Conservation (phyloP, 306 rosid genomes). For the Pachyrhizus erosus region DNA sequence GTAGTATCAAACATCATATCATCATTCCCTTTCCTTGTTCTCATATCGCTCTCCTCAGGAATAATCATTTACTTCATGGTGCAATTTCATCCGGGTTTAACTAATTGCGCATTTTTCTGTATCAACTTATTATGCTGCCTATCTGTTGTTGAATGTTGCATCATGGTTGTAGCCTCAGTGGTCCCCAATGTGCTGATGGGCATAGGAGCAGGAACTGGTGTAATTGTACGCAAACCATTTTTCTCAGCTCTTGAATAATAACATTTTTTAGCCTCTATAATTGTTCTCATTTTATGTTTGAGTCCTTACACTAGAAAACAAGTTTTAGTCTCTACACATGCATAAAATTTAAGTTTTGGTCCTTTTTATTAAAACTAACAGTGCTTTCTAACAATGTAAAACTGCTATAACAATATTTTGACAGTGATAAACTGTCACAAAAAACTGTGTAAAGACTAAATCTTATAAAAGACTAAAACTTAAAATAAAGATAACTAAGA, state of each 20-base stretch:
- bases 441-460: no score
- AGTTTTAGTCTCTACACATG: no score
- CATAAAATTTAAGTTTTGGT: no score
- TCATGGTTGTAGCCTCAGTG: constrained; percentile 46
- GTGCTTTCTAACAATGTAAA: no score
- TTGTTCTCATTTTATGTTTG: no score
- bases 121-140: constrained; percentile 55
- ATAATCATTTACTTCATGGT: constrained; percentile 54
- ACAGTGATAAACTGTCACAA: neutral
- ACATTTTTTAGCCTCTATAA: neutral
- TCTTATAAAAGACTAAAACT: no score
- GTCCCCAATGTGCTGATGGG: constrained; percentile 56
- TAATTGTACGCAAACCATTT: constrained; percentile 46
- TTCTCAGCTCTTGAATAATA: neutral
- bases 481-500: no score
- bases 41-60: constrained; percentile 53
- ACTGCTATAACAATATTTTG: no score
- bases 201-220: constrained; percentile 45
- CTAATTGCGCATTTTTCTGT: constrained; percentile 52
- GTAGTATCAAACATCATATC: constrained; percentile 57
- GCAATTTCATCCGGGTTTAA: constrained; percentile 54
- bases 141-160: constrained; percentile 47
- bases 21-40: constrained; percentile 56
- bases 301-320: no score
- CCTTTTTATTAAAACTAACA: no score